A percentile compares a stretch with the other conserved stretches of the same genome.
These are phyloP conservation scores for Rauvolfia tetraphylla DNA, from an alignment of 257 asterid species.

Conservation along the genomic window DNA sequence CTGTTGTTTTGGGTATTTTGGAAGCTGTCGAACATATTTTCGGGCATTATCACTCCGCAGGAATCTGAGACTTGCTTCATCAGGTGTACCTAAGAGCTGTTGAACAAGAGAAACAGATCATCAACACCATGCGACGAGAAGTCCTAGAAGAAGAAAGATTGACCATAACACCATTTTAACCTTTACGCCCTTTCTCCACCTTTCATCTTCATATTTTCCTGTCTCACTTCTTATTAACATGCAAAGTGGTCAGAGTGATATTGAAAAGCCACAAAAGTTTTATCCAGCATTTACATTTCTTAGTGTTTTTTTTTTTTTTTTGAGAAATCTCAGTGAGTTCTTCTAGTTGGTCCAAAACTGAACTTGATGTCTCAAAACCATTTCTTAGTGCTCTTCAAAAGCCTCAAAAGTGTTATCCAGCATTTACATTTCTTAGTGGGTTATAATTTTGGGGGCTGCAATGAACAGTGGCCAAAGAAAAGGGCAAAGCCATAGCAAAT, in stretches of 20 bases:
- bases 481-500: background rate
- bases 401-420: no score
- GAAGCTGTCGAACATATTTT: conserved; percentile 67
- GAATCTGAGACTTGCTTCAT: conserved; percentile 68
- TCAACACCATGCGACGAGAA: background rate
- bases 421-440: no score
- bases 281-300: background rate
- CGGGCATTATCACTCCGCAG: conserved; percentile 70
- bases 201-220: background rate
- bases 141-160: background rate
- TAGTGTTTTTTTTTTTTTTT: no score
- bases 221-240: background rate
- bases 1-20: conserved; percentile 61
- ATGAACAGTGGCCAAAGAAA: background rate
- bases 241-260: background rate
- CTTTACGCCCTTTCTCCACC: background rate
- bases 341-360: background rate
- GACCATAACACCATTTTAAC: background rate
- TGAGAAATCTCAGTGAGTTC: no score
- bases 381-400: no score
- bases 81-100: conserved; percentile 82
- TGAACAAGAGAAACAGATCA: conserved; percentile 20
- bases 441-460: background rate
- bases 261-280: background rate
- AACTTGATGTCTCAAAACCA: background rate